phyloP scores from a whole-genome alignment of 139 green algal species.

The Volvox reticuliferus region DNA sequence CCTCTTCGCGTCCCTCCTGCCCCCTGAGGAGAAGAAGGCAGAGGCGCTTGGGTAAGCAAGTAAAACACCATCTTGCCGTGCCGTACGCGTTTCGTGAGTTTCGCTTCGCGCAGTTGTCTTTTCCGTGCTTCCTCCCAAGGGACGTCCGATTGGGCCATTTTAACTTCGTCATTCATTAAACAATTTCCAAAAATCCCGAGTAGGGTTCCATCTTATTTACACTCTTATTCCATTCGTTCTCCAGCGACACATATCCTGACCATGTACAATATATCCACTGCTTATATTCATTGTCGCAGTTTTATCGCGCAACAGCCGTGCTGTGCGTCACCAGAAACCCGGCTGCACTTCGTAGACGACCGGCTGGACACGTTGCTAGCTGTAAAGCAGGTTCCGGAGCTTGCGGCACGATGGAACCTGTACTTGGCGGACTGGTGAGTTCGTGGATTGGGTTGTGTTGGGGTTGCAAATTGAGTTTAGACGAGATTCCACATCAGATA shows the following conservation, averaged over 20 bases:
- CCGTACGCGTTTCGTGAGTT: no score
- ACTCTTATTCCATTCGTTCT: no score
- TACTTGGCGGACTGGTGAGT: slow-evolving; percentile 75
- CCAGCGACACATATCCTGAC: no score
- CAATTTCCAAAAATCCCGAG: no score
- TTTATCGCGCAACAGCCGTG: neutral
- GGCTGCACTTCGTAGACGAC: slow-evolving; percentile 86
- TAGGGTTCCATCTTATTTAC: no score
- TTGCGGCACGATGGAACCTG: slow-evolving; percentile 59
- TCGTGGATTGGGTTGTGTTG: neutral
- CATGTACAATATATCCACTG: no score
- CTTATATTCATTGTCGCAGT: neutral
- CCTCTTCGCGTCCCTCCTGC: slow-evolving; percentile 74
- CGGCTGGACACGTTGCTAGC: slow-evolving; percentile 78
- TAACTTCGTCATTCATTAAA: no score
- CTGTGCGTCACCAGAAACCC: neutral
- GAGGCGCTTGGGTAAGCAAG: slow-evolving; percentile 52
- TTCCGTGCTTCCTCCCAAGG: no score
- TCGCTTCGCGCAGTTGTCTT: no score
- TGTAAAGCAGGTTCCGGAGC: slow-evolving; percentile 50
- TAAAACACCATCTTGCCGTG: neutral
- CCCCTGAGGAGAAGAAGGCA: slow-evolving; percentile 77
- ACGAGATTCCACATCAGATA: no score
- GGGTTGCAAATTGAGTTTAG: no score
- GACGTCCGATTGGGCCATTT: no score